Percentiles rank a stretch among this genome's conserved stretches.
Evolutionary conservation across 768 basidiomycete genomes (phyloP).

Genomic region (Amanita pseudoporphyria): DNA sequence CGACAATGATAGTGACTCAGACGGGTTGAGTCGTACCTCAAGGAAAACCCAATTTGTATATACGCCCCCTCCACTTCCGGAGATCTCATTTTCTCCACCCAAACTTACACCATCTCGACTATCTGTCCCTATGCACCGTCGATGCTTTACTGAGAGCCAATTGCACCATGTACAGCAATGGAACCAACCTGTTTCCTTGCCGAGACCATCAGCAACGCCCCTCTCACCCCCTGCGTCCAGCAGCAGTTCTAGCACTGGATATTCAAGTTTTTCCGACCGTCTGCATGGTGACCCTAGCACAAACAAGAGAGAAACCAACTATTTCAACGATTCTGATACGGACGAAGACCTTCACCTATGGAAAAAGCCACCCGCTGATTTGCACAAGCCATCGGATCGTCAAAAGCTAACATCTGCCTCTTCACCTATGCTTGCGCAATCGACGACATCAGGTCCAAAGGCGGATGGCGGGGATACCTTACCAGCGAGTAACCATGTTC

Average conservation of each 20-base stretch:
- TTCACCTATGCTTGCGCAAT: not conserved
- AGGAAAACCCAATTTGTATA: slow-evolving; percentile 13
- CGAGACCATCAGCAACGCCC: not conserved
- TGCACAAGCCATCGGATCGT: slow-evolving; percentile 4
- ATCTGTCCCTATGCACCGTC: not conserved
- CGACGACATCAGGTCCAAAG: not conserved
- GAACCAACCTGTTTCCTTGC: not conserved
- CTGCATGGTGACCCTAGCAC: slow-evolving; percentile 7
- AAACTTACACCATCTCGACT: not conserved
- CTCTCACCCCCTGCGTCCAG: not conserved
- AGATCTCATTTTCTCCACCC: not conserved
- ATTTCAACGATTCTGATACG: slow-evolving; percentile 12
- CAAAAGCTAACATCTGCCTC: not conserved
- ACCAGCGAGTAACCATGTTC: not conserved
- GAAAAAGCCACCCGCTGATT: slow-evolving; percentile 23
- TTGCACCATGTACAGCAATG: not conserved
- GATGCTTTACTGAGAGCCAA: not conserved
- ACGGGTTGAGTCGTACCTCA: not conserved
- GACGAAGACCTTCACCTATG: slow-evolving; percentile 16
- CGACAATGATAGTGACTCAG: slow-evolving; percentile 2
- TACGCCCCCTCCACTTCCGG: slow-evolving; percentile 22
- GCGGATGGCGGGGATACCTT: not conserved
- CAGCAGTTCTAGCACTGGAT: not conserved
- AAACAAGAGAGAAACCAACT: slow-evolving; percentile 1
- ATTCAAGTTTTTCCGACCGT: not conserved